Base-by-base conservation (phyloP, 345 rosid genomes). In the Salix purpurea region DNA sequence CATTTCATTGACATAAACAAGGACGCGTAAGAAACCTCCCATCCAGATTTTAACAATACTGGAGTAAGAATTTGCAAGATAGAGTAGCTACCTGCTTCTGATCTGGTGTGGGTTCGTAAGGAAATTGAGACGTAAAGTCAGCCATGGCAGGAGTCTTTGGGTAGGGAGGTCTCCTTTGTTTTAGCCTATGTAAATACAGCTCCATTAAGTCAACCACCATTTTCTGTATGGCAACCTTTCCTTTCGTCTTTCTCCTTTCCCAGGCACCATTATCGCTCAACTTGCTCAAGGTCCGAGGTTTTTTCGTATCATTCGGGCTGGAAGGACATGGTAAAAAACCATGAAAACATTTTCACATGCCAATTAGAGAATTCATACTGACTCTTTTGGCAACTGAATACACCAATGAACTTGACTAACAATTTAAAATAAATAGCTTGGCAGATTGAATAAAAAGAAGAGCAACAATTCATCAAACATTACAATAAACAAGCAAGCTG, bases 181-280 rank as follows among this genome's bases (percentile, higher is more conserved):
- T 87, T 76, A 95, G 87, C 83, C 99, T 89, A 73, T 92, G 94
- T 74, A 95, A 86, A 85, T 95, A 95, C 30, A 95, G 86, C 87
- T 95, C 99, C 99, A 93, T 93, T 82, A 95, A 86, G 87, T 93
- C 97, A 72, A 95, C 97, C 69, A 93, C 97, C 99, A 95, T 95
- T 84, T 91, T 95, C 86, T 95, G 99, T 73, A 95, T 91, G 1
- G 97, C 97, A 75, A 95, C 92, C 84, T 89, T 95, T 40, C 99
- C 97, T 83, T 95, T 95, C 15, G 90, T 90, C 92, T 95, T 95
- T 83, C 94, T 89, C 85, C 84, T 91, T 84, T 93, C 93, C 99
- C 97, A 95, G 40, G 82, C 86, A 67, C 87, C 88, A 56, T 93
- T 89, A 76, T 95, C 97, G 79, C 77, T 89, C 84, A 95, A 84